Evolutionary conservation across 2,329 filamentous ascomycete genomes (phyloP).

Genomic region (Fusarium camptoceras): DNA sequence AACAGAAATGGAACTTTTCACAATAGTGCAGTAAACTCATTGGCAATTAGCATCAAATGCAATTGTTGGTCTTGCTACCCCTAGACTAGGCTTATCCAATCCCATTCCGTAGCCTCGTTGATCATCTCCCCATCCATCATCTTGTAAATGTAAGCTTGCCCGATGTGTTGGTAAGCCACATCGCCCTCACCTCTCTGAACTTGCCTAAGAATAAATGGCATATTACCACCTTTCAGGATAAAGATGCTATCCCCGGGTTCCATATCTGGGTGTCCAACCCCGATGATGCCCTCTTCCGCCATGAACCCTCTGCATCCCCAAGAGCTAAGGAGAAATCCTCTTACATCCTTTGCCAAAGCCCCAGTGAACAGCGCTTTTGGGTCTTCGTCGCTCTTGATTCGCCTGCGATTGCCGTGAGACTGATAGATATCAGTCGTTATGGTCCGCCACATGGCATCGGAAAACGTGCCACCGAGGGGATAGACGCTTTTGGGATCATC

Average conservation of each 20-base stretch:
- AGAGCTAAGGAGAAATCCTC: neutral
- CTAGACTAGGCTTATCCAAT: neutral
- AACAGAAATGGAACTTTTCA: neutral
- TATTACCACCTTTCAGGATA: neutral
- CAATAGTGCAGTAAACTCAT: neutral
- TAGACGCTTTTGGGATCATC: rapidly evolving
- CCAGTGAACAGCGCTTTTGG: neutral
- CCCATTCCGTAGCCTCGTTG: neutral
- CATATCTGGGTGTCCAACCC: neutral
- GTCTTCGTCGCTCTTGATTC: neutral
- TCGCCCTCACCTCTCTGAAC: neutral
- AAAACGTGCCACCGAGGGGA: neutral
- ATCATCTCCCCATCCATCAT: neutral
- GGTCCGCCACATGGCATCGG: rapidly evolving
- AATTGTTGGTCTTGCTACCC: neutral
- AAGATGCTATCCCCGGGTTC: neutral
- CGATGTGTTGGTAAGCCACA: neutral
- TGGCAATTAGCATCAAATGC: neutral
- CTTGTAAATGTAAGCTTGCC: neutral
- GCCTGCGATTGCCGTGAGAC: neutral
- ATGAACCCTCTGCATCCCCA: neutral
- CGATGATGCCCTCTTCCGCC: neutral
- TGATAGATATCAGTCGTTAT: neutral
- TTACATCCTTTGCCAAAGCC: neutral
- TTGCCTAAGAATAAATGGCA: neutral